A percentile compares a stretch with the other conserved stretches of the same genome.
These are phyloP conservation scores for Aspergillus sp. DNA, from an alignment of 2,329 filamentous ascomycete genomes.

Conservation along the genomic window DNA sequence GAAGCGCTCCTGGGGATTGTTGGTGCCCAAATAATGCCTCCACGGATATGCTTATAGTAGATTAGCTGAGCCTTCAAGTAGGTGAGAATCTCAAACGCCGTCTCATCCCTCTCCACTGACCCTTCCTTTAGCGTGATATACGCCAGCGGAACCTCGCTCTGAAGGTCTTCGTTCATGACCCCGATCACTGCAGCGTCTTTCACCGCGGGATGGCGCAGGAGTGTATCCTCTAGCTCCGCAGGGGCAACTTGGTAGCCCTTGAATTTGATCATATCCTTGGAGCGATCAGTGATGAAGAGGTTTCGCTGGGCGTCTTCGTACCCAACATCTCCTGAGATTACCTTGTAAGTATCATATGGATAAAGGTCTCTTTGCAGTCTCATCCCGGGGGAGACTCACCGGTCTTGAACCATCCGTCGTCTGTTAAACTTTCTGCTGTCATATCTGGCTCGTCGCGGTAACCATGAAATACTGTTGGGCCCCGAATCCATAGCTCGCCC, in stretches of 20 bases:
- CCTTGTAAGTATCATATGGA: no score
- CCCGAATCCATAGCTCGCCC: constrained; percentile 58
- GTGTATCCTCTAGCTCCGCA: constrained; percentile 57
- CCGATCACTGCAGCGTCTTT: constrained; percentile 60
- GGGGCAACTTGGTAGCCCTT: constrained; percentile 61
- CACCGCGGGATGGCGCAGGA: constrained; percentile 43
- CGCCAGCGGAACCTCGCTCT: constrained; percentile 64
- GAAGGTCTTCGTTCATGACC: constrained; percentile 53
- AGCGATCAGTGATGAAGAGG: constrained; percentile 77
- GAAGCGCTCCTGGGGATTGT: constrained; percentile 28
- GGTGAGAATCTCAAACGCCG: constrained; percentile 1
- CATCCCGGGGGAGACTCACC: constrained; percentile 39
- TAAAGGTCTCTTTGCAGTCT: no score
- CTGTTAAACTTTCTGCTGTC: constrained; percentile 65
- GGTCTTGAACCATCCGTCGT: constrained; percentile 76
- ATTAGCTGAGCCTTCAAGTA: constrained; percentile 18
- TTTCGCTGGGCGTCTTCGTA: constrained; percentile 70
- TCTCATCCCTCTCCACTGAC: neutral
- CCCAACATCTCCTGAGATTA: constrained; percentile 57
- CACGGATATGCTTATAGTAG: constrained; percentile 27
- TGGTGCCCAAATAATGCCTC: constrained; percentile 25
- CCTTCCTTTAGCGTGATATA: constrained; percentile 53
- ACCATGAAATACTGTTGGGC: constrained; percentile 74
- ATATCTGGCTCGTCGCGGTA: constrained; percentile 70
- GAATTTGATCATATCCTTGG: constrained; percentile 59